Evolutionary conservation across 2,329 filamentous ascomycete species (phyloP).

Genomic region (Xylariales sp.): DNA sequence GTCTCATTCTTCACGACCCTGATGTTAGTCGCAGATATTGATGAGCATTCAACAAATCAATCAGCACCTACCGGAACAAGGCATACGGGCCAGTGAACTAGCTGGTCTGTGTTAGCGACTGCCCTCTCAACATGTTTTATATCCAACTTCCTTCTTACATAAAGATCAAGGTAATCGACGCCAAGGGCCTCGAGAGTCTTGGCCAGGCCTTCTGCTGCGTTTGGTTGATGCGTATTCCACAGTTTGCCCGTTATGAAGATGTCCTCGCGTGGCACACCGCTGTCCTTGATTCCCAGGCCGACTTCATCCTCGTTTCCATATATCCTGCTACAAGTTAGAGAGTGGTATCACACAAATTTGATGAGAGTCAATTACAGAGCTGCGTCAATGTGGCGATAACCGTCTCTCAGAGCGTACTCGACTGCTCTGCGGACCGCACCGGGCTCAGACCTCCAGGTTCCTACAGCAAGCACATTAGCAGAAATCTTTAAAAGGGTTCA

Average conservation of each 20-base stretch:
- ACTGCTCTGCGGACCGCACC: constrained; percentile 9
- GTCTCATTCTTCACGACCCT: constrained; percentile 15
- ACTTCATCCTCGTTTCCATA: constrained; percentile 52
- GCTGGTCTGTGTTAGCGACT: not conserved
- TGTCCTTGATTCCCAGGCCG: constrained; percentile 17
- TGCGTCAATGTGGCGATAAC: constrained; percentile 52
- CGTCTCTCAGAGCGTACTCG: constrained; percentile 35
- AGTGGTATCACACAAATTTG: too few species aligned
- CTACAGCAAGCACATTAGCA: not conserved
- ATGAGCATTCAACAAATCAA: not conserved
- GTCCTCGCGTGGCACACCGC: constrained; percentile 8
- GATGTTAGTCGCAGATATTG: not conserved
- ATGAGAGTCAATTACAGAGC: constrained; percentile 30
- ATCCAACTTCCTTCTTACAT: constrained; percentile 11
- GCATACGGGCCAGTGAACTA: constrained; percentile 31
- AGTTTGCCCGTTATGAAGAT: constrained; percentile 11
- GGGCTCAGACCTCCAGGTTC: constrained; percentile 25
- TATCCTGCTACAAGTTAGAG: constrained; percentile 22
- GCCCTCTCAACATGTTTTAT: not conserved
- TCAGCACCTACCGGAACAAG: constrained; percentile 4
- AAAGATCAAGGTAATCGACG: constrained; percentile 33
- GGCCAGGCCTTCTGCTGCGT: constrained; percentile 25
- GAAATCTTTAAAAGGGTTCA: not conserved
- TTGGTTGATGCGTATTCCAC: constrained; percentile 24
- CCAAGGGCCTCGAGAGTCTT: constrained; percentile 28